Conservation (phyloP, 352 stramenopile species). For the Globisporangium canariense region DNA sequence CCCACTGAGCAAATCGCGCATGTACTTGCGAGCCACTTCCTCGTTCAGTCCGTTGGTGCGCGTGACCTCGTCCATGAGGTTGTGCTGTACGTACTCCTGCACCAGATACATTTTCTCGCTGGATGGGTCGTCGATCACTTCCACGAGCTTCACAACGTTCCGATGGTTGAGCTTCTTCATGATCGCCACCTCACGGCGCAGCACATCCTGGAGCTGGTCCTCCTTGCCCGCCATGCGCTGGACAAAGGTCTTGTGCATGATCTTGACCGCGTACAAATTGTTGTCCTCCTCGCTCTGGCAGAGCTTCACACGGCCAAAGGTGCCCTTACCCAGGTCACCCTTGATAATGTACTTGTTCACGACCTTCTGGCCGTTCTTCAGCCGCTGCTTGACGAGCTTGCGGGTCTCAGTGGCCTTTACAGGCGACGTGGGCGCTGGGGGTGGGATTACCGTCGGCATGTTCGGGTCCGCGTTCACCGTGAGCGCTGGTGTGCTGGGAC, state of each 20-base stretch:
- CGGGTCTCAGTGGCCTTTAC: slow-evolving; percentile 70
- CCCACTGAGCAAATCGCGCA: slow-evolving; percentile 85
- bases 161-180: slow-evolving; percentile 95
- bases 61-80: slow-evolving; percentile 89
- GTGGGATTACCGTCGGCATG: slow-evolving; percentile 27
- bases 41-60: slow-evolving; percentile 58
- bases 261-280: slow-evolving; percentile 86
- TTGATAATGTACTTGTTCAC: slow-evolving; percentile 95
- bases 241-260: slow-evolving; percentile 90
- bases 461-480: slow-evolving; percentile 24
- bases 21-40: slow-evolving; percentile 76
- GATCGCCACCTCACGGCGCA: slow-evolving; percentile 91
- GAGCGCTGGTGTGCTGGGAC: slow-evolving; percentile 11
- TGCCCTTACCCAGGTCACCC: slow-evolving; percentile 87
- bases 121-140: slow-evolving; percentile 93
- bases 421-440: slow-evolving; percentile 46
- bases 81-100: slow-evolving; percentile 92
- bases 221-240: slow-evolving; percentile 85
- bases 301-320: slow-evolving; percentile 85
- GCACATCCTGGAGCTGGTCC: slow-evolving; percentile 77
- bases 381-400: slow-evolving; percentile 78
- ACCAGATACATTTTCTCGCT: slow-evolving; percentile 95
- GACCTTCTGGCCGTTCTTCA: slow-evolving; percentile 84
- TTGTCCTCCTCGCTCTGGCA: slow-evolving; percentile 77
- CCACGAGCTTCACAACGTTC: slow-evolving; percentile 92